Conservation (phyloP, 768 basidiomycete species). For the Termitomyces sp. region DNA sequence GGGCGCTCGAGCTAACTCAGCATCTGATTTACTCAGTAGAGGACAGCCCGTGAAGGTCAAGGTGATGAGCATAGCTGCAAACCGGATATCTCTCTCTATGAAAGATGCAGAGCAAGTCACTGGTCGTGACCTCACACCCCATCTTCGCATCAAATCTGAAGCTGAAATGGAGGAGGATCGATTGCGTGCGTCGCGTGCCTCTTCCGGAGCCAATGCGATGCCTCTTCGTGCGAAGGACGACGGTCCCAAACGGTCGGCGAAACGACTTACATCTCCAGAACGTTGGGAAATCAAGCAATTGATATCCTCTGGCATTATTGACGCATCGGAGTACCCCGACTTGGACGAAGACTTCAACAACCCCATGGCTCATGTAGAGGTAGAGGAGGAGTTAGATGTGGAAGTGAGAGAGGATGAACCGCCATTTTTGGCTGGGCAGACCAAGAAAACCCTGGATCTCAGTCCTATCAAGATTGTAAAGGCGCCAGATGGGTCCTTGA, state of each 20-base stretch:
- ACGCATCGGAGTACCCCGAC: constrained; percentile 91
- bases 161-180: constrained; percentile 89
- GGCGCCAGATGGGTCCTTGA: constrained; percentile 96
- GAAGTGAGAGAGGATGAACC: constrained; percentile 98
- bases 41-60: constrained; percentile 92
- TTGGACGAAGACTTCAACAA: constrained; percentile 83
- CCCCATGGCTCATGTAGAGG: constrained; percentile 74
- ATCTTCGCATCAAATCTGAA: constrained; percentile 91
- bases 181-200: constrained; percentile 53
- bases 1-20: constrained; percentile 81
- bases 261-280: constrained; percentile 92
- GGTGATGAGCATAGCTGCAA: constrained; percentile 89
- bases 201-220: constrained; percentile 84
- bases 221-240: constrained; percentile 60
- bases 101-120: constrained; percentile 94
- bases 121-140: constrained; percentile 90
- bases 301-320: constrained; percentile 90
- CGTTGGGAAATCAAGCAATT: constrained; percentile 99
- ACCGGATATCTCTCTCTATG: constrained; percentile 85
- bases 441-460: constrained; percentile 90
- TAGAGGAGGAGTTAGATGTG: constrained; percentile 96
- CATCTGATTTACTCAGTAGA: constrained; percentile 81
- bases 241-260: constrained; percentile 70
- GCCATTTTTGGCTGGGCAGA: constrained; percentile 93
- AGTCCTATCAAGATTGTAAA: constrained; percentile 98